Base-by-base conservation (phyloP, 75 land plant genomes). In the Larix kaempferi region DNA sequence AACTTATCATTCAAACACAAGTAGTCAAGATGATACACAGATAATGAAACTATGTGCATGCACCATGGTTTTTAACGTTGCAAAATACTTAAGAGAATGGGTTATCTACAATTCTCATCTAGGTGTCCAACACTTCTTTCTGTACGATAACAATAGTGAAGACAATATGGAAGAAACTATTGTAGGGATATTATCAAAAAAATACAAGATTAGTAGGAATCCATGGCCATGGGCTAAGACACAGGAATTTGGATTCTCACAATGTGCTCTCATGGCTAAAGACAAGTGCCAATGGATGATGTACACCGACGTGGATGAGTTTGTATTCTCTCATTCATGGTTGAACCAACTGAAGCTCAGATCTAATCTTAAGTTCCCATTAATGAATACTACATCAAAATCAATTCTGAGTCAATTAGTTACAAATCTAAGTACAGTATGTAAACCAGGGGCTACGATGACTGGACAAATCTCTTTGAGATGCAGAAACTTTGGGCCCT, bases 211-310 rank as follows among this genome's bases (percentile, higher is more conserved):
- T 5, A 75, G 25, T 11, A 83, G 62, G 22, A 21, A 73, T 23
- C 35, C 74, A 0, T 95, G 98, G 98, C 87, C 89, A 13, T 95
- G 98, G 98, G 75, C 82, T 14, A 95, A 95, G 80, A 83, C 95
- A 2, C 95, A 95, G 76, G 95, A 95, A 69, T 93, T 95, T 26
- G 95, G 95, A 0, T 91, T 95, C 78, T 92, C 95, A 15, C 98
- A 95, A 74, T 80, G 86, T 64, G 87, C 85, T 8, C 55, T 85
- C 13, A n/a, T 76, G 23, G 81, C 88, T 10, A 61, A 72, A 22
- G 60, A 73, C 5, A 74, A 83, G 2, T 95, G 98, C 74, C 66
- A 54, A 4, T 95, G 98, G 98, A 89, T 92, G 88, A 61, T 85
- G 67, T 95, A 83, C 78, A 69, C 87, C 0, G 95, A 95, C 74